Conservation (phyloP, 176 grass and related monocot species). For the Ensete ventricosum region DNA sequence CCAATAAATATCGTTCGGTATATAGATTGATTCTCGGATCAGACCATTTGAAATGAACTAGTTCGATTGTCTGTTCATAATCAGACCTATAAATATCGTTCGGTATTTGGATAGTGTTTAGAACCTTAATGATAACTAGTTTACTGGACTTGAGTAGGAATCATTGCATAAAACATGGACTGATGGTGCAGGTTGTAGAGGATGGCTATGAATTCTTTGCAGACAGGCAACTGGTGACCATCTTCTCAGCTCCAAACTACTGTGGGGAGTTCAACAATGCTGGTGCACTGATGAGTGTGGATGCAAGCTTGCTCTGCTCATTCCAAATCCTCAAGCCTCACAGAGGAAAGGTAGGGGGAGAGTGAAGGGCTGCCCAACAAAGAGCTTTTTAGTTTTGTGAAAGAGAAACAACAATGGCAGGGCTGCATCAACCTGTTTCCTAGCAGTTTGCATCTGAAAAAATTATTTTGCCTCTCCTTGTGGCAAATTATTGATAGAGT, state of each 20-base stretch:
- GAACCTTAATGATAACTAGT: too few species aligned
- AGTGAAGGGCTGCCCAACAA: background rate
- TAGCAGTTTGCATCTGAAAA: background rate
- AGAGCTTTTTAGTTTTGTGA: background rate
- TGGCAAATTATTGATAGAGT: background rate
- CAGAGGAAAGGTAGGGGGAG: slow-evolving; percentile 20
- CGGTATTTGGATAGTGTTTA: too few species aligned
- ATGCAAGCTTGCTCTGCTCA: slow-evolving; percentile 43
- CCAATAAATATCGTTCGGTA: too few species aligned
- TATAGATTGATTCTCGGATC: too few species aligned
- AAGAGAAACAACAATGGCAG: background rate
- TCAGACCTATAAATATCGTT: background rate
- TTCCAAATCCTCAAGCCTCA: slow-evolving; percentile 59
- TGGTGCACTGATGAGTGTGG: slow-evolving; percentile 45
- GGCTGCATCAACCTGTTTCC: background rate
- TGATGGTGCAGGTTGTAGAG: slow-evolving; percentile 35
- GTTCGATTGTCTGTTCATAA: background rate
- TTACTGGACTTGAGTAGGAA: background rate
- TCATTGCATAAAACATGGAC: background rate
- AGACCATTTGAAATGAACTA: background rate
- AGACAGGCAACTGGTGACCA: slow-evolving; percentile 41
- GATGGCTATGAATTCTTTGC: slow-evolving; percentile 59
- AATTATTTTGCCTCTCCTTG: background rate
- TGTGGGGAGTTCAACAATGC: slow-evolving; percentile 61
- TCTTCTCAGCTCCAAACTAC: slow-evolving; percentile 58